These are phyloP conservation scores for Kalanchoe fedtschenkoi DNA, from an alignment of 164 flowering plant species.

Conservation along the genomic window DNA sequence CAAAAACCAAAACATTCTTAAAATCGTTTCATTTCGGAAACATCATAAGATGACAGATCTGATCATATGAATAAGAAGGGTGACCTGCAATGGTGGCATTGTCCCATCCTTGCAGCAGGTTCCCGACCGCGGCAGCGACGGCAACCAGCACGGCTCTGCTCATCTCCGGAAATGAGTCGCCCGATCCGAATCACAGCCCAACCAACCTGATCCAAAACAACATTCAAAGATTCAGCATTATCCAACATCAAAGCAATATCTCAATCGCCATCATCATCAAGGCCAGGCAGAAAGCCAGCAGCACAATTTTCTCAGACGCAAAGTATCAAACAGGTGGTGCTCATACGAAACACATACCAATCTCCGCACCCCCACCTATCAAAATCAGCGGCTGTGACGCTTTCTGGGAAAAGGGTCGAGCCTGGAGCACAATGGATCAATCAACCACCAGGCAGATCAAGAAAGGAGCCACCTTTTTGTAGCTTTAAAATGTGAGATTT, in stretches of 20 bases:
- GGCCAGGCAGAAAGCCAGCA: not conserved
- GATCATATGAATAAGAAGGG: not conserved
- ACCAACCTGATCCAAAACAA: not conserved
- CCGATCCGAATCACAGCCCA: not conserved
- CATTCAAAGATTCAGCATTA: not conserved
- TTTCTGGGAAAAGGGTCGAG: not conserved
- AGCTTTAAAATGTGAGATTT: not conserved
- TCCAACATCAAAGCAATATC: not conserved
- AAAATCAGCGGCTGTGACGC: not conserved
- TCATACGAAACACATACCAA: not conserved
- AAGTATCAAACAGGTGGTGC: too few species aligned
- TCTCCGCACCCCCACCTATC: not conserved
- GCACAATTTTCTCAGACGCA: not conserved
- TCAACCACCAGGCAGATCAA: not conserved
- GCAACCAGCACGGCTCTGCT: conserved; percentile 9
- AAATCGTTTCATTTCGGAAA: too few species aligned
- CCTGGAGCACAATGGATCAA: not conserved
- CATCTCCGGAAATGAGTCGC: not conserved
- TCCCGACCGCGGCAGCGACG: conserved; percentile 8
- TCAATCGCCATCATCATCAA: not conserved
- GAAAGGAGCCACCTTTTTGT: not conserved
- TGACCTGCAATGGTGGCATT: conserved; percentile 8
- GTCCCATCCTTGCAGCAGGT: conserved; percentile 7
- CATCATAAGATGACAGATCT: too few species aligned
- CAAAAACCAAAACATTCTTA: not conserved